Evolutionary conservation across 2,329 filamentous ascomycete genomes (phyloP), one percentile per base, ranked within the genome.

Genomic region (Didymella pomorum): DNA sequence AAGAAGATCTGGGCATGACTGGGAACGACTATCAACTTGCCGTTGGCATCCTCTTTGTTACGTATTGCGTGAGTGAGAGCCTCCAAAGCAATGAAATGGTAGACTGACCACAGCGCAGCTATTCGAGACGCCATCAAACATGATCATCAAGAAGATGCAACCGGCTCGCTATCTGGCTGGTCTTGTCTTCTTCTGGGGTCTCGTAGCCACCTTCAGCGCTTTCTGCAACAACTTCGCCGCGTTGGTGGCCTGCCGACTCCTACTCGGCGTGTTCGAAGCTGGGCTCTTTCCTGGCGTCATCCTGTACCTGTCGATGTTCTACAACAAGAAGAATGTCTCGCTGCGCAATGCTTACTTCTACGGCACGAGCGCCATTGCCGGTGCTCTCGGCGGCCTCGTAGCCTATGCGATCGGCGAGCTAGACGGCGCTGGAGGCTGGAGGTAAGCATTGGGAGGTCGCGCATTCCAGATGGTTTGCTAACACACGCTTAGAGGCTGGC

Each of bases 301-400:
- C 31, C 60, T 71, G 1, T 72, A 71, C 28, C 51, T 72, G 7
- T 67, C 60, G 2, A 72, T 69, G 60, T 73, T 70, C 26, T 72
- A 72, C 56, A 69, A 71, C 42, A 67, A 65, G 39, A 58, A 56
- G n/a, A 67, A 85, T 81, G 71, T 82, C 77, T 78, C 84, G 8
- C 80, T 84, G 54, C 78, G 84, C 31, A 64, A 69, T 4, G 82
- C 82, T 1, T 81, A 84, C 54, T 84, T 84, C 68, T 81, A 84
- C n/a, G 82, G 79, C 3, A 79, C 82, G 4, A 80, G 82, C 2
- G 82, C 80, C 28, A 79, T 86, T 52, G 80, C 83, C 3, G 83
- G 84, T 4, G 83, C 83, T 7, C 82, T 86, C 35, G 84, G 83
- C 6, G 71, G 71, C 10, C 64, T 74, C 3, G 65, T 73, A 2